Evolutionary conservation across 2,329 filamentous ascomycete species (phyloP).

Genomic region (Akanthomyces lecanii): DNA sequence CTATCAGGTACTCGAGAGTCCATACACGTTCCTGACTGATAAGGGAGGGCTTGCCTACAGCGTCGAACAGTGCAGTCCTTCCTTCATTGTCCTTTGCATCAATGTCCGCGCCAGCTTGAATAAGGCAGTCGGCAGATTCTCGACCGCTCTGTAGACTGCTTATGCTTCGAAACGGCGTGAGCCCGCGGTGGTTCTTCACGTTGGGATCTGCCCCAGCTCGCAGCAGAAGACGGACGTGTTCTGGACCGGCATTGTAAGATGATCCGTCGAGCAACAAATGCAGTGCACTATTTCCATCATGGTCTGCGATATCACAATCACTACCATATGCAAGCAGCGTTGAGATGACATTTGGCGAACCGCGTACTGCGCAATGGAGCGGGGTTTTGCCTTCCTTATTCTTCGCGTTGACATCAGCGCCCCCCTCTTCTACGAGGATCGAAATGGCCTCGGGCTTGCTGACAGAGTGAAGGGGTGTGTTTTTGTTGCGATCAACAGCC

Average conservation of each 20-base stretch:
- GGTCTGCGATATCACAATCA: background rate
- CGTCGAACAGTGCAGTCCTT: background rate
- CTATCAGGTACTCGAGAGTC: background rate
- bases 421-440: background rate
- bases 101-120: slow-evolving; percentile 9
- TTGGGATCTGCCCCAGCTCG: slow-evolving; percentile 5
- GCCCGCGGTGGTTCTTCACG: slow-evolving; percentile 1
- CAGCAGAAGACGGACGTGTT: background rate
- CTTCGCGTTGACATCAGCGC: background rate
- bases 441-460: background rate
- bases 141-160: background rate
- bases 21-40: background rate
- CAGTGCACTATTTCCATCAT: background rate
- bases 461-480: background rate
- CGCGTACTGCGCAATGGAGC: background rate
- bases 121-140: background rate
- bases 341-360: background rate
- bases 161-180: background rate
- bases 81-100: background rate
- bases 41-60: background rate
- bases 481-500: background rate
- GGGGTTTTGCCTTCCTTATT: background rate
- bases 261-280: background rate
- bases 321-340: background rate
- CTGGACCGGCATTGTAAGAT: background rate